Percentiles rank a stretch among this genome's conserved stretches.
phyloP scores from a whole-genome alignment of 176 grass and related monocot species.

The Triticum urartu region DNA sequence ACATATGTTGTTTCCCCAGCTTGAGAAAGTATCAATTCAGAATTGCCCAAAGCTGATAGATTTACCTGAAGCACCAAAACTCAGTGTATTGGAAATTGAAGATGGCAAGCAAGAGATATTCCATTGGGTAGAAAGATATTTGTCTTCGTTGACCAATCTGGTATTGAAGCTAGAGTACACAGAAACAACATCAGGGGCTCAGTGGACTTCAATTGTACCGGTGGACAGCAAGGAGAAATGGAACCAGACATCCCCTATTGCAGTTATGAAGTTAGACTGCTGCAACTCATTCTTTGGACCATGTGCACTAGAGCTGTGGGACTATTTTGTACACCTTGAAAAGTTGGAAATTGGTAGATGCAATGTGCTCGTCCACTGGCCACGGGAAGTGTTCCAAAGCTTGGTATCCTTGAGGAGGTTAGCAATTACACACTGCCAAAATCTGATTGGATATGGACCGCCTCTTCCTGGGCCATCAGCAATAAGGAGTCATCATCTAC shows the following conservation, averaged over 20 bases:
- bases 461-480: not conserved
- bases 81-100: not conserved
- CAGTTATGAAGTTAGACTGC: accelerated
- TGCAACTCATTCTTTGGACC: not conserved
- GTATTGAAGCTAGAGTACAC: not conserved
- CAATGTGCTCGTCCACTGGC: not conserved
- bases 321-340: not conserved
- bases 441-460: not conserved
- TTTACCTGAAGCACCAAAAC: not conserved
- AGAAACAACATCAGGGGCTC: not conserved
- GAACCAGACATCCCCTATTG: not conserved
- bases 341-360: too few species aligned
- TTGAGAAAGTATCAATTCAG: not conserved
- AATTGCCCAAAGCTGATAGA: not conserved
- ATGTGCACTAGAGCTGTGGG: not conserved
- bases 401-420: not conserved
- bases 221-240: not conserved
- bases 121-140: not conserved
- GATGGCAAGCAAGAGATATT: not conserved
- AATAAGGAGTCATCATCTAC: not conserved
- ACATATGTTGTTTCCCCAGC: not conserved
- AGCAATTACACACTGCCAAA: accelerated
- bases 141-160: not conserved
- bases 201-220: not conserved
- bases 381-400: not conserved